Evolutionary conservation across 106 monocot species (phyloP), one percentile per base, ranked within the genome.

Genomic region (Agapanthus africanus): DNA sequence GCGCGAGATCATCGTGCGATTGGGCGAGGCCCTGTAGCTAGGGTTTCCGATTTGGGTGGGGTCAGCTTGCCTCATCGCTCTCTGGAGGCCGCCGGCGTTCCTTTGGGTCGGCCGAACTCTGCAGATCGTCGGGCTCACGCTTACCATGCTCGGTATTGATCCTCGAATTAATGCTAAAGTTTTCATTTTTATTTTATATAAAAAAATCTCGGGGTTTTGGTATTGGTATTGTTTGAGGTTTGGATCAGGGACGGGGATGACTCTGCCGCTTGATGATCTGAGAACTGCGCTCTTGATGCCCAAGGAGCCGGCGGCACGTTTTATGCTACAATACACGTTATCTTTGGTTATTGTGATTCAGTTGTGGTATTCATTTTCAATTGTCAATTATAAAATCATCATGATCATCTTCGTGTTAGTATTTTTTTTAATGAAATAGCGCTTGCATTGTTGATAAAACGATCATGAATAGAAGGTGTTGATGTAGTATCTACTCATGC

Each of bases 161-260:
- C n/a, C n/a, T n/a, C n/a, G n/a, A n/a, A n/a, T n/a, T n/a, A n/a
- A n/a, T n/a, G n/a, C n/a, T n/a, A n/a, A n/a, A n/a, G n/a, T n/a
- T n/a, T n/a, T n/a, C n/a, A n/a, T n/a, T n/a, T n/a, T n/a, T n/a
- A n/a, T n/a, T n/a, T n/a, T n/a, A n/a, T n/a, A n/a, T n/a, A n/a
- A n/a, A n/a, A n/a, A n/a, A n/a, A n/a, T n/a, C n/a, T n/a, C n/a
- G n/a, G n/a, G n/a, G n/a, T n/a, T n/a, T n/a, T n/a, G n/a, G n/a
- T n/a, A n/a, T n/a, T n/a, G n/a, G n/a, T n/a, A n/a, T n/a, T n/a
- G n/a, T n/a, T n/a, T n/a, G n/a, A 23, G 50, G 9, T 40, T 22
- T n/a, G 19, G 19, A 14, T 15, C 59, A 94, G 94, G 94, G 47
- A 95, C 91, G 95, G 95, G 95, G 9, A 95, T 95, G 87, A 91